Base-by-base conservation (phyloP, 2,329 filamentous ascomycete species). In the Fusarium buxicola region DNA sequence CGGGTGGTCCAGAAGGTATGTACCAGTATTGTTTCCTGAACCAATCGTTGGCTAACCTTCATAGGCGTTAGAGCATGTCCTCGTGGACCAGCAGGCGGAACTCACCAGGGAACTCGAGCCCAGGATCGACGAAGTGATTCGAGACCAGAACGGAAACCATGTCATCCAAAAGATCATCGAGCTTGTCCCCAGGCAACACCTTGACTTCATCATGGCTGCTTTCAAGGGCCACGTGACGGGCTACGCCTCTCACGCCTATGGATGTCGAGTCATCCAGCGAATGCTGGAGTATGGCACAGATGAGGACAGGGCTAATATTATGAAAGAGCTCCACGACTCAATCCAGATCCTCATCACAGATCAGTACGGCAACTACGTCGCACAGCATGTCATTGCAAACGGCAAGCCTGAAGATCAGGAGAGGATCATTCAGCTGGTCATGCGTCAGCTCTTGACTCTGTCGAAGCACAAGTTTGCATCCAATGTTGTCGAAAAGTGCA, bases 401-500 rank as follows among this genome's bases (percentile, higher is more conserved):
- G 94, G 94, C 21, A 84, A 88, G 47, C 82, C 85, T 5, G 86
- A 89, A 53, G 92, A 97, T 70, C 86, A 89, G 16, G 82, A 83
- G 12, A 86, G 83, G 68, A 89, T 97, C 70, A 90, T 97, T 53
- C 78, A 83, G 24, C 81, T 92, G 41, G 89, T 98, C 63, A 88
- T 89, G 64, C 81, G 82, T 11, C 86, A 92, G 55, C 80, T 97
- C 3, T 77, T 97, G 34, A 79, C 80, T 2, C 89, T 92, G 69
- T 97, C 93, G 24, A 97, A 93, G 80, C 92, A 98, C 80, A 99
- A 99, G 75, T 96, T 92, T 72, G 94, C 95, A 1, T 97, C 94
- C 72, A 98, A 99, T 69, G 94, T 99, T 3, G 94, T 99, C 1
- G 95, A 99, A 77, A 94, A 92, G 76, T 96, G 93, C 73, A 89